These are phyloP conservation scores for Byssothecium circinans DNA, from an alignment of 2,329 filamentous ascomycete genomes.

Conservation along the genomic window DNA sequence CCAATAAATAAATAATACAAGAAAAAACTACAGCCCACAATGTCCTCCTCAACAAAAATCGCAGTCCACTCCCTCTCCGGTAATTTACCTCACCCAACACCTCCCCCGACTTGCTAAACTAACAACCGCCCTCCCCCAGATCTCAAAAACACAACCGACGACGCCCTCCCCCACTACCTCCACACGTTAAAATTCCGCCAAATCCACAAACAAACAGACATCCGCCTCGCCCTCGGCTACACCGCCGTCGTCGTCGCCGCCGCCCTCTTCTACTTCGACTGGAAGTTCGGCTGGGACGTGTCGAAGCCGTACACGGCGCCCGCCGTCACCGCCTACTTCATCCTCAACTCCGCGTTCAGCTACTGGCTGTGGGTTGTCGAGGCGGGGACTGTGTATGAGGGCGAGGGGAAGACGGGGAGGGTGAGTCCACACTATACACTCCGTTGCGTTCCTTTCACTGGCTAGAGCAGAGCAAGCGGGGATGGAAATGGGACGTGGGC, in stretches of 20 bases:
- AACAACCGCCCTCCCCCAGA: slow-evolving; percentile 63
- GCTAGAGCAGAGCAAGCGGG: no score
- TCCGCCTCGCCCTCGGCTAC: slow-evolving; percentile 83
- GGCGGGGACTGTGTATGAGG: slow-evolving; percentile 78
- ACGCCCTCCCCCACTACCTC: slow-evolving; percentile 91
- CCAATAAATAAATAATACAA: background rate
- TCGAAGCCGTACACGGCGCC: slow-evolving; percentile 80
- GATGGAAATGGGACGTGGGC: no score
- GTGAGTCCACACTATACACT: slow-evolving; percentile 53
- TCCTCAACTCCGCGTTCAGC: slow-evolving; percentile 76
- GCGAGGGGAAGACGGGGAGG: slow-evolving; percentile 68
- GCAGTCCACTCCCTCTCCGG: slow-evolving; percentile 69
- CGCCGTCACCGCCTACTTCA: slow-evolving; percentile 77
- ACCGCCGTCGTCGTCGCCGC: slow-evolving; percentile 76
- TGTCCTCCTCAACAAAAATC: slow-evolving; percentile 55
- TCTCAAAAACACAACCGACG: slow-evolving; percentile 94
- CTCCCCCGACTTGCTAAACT: slow-evolving; percentile 10
- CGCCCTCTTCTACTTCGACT: slow-evolving; percentile 88
- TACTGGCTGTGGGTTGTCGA: slow-evolving; percentile 86
- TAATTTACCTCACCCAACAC: slow-evolving; percentile 35
- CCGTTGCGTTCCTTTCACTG: no score
- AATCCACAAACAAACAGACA: slow-evolving; percentile 76
- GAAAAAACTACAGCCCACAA: slow-evolving; percentile 10
- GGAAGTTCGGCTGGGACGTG: slow-evolving; percentile 82
- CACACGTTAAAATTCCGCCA: slow-evolving; percentile 84